Conservation (phyloP, 2,329 filamentous ascomycete species). For the Beauveria rudraprayagi region DNA sequence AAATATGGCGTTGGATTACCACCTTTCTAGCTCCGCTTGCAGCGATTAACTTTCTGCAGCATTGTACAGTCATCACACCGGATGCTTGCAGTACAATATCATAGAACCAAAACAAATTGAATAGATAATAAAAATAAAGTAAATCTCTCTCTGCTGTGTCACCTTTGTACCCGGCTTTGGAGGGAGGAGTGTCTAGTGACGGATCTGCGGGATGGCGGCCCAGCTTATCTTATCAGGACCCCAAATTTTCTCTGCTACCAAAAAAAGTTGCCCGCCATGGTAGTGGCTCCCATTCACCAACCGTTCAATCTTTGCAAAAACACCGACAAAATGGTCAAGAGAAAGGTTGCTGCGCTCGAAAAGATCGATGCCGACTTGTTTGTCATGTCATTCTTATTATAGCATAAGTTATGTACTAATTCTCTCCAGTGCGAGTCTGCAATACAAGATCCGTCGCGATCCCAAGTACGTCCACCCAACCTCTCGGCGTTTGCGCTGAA, state of each 20-base stretch:
- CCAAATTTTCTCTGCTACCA: conserved; percentile 3
- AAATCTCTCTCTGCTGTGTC: too few species aligned
- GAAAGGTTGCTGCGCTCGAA: conserved; percentile 85
- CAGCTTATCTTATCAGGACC: not conserved
- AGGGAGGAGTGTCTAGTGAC: too few species aligned
- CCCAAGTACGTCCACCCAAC: conserved; percentile 51
- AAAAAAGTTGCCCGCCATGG: conserved; percentile 10
- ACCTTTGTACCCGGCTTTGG: too few species aligned
- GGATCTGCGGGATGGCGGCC: too few species aligned
- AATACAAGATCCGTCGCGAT: conserved; percentile 86
- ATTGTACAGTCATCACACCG: too few species aligned
- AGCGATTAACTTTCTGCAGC: too few species aligned
- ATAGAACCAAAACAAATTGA: too few species aligned
- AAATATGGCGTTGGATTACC: too few species aligned
- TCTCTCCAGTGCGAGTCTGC: conserved; percentile 62
- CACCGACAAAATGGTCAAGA: conserved; percentile 60
- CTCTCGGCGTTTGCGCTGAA: not conserved
- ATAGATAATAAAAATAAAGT: too few species aligned
- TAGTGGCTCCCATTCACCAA: conserved; percentile 1
- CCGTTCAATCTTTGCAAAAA: not conserved
- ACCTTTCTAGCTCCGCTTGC: too few species aligned
- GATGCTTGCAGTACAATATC: too few species aligned
- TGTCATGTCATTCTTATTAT: conserved; percentile 18
- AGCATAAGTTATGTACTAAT: conserved; percentile 19
- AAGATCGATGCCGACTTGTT: conserved; percentile 88